phyloP scores from a whole-genome alignment of 352 stramenopile species.

The Phytophthora tubulina region DNA sequence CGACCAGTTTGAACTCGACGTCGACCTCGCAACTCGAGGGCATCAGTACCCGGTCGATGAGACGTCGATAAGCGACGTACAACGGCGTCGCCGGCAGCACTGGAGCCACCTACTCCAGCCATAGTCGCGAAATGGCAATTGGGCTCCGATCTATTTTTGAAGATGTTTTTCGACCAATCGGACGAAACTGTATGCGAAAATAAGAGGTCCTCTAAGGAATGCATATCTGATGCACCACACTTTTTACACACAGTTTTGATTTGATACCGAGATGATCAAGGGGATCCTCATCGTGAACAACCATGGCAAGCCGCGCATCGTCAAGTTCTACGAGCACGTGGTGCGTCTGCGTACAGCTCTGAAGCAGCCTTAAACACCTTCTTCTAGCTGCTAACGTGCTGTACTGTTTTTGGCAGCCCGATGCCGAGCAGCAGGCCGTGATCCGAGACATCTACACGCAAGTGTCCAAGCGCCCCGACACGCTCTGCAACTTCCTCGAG shows the following conservation, averaged over 20 bases:
- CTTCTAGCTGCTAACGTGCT: background rate
- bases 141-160: conserved; percentile 20
- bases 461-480: conserved; percentile 98
- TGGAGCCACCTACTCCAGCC: conserved; percentile 12
- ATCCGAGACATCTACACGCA: conserved; percentile 99
- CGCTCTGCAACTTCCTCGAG: conserved; percentile 99
- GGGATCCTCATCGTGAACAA: conserved; percentile 99
- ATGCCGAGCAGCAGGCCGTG: conserved; percentile 97
- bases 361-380: background rate
- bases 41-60: conserved; percentile 3
- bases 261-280: conserved; percentile 94
- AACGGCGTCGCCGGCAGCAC: conserved; percentile 1
- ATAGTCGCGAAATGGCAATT: conserved; percentile 20
- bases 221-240: background rate
- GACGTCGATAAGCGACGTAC: background rate
- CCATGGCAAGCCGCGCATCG: conserved; percentile 97
- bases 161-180: conserved; percentile 19
- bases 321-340: conserved; percentile 99
- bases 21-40: conserved; percentile 3
- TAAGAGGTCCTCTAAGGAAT: background rate
- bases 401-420: conserved; percentile 62
- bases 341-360: conserved; percentile 56
- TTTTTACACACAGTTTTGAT: conserved; percentile 7
- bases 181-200: background rate
- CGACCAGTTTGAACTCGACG: conserved; percentile 2